Evolutionary conservation across 2,329 filamentous ascomycete genomes (phyloP), one percentile per base, ranked within the genome.

Genomic region (Thielaviopsis ethacetica): DNA sequence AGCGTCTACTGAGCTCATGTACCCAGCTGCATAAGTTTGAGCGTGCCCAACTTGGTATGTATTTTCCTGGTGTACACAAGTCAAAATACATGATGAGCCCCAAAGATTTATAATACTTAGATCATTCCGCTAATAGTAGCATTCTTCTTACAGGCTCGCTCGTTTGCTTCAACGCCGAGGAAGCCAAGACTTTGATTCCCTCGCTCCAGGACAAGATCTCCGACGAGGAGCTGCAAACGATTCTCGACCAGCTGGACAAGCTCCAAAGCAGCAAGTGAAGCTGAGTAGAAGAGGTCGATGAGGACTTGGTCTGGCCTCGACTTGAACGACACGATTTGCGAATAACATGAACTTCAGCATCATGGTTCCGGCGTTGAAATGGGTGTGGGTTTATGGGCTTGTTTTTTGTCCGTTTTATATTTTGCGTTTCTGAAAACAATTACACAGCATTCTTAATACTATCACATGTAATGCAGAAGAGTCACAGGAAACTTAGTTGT

Each of bases 121-220:
- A 34, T 12, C 30, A 34, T 34, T 12, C 30, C 53, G 41, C 62
- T 62, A 57, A 63, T 44, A 19, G 10, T 10, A 13, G 10, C 41
- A 22, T 50, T 58, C 50, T 61, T 63, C 61, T 19, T 67, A 65
- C 67, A 94, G 91, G 90, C 38, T 95, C 88, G 34, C 76, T 98
- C 47, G 95, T 90, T 71, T 95, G 91, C 69, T 91, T 95, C 66
- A 86, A 84, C 52, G 86, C 89, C 61, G 93, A 98, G 68, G 94
- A 98, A 73, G 93, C 93, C 62, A 96, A 95, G 74, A 95, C 89
- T 9, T 78, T 98, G 61, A 95, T 98, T 63, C 94, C 93, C 1
- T 95, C 81, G 60, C 72, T 98, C 56, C 79, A 84, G 65, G 84
- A 90, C 71, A 98, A 98, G 74, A 94, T 97, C 67, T 80, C 80